Evolutionary conservation across 805 yeast species (phyloP).

Genomic region (Yarrowia deformans): DNA sequence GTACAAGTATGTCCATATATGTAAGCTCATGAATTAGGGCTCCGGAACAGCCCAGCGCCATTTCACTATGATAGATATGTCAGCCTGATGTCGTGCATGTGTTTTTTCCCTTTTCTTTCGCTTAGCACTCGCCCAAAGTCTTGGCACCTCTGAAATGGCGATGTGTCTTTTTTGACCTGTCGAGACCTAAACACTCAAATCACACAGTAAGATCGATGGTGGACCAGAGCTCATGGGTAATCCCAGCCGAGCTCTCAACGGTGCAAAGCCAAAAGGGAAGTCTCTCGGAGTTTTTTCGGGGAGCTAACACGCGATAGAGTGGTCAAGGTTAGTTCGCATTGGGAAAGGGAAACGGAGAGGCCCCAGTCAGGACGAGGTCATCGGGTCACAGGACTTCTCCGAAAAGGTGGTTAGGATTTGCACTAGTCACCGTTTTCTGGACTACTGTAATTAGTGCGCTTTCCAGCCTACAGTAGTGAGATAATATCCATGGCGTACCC

Average conservation of each 20-base stretch:
- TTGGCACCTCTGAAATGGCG: neutral
- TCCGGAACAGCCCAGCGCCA: neutral
- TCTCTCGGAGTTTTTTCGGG: conserved; percentile 3
- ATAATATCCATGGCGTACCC: neutral
- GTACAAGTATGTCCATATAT: neutral
- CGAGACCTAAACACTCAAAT: no score
- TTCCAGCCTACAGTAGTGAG: neutral
- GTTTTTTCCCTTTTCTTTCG: neutral
- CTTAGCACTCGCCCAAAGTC: neutral
- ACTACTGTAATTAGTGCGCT: neutral
- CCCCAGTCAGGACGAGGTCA: neutral
- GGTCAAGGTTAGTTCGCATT: conserved; percentile 3
- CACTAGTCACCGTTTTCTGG: neutral
- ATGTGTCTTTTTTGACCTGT: neutral
- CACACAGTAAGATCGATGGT: no score
- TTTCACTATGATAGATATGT: neutral
- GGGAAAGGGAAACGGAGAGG: neutral
- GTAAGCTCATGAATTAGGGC: conserved; percentile 22
- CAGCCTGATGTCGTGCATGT: no score
- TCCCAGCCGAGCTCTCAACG: conserved; percentile 1
- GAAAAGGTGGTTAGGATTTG: neutral
- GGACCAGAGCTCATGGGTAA: neutral
- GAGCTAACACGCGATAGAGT: conserved; percentile 1
- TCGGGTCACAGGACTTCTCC: conserved; percentile 7
- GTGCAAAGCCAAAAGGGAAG: neutral